A percentile compares a stretch with the other conserved stretches of the same genome.
phyloP scores from a whole-genome alignment of 176 grass and related monocot genomes.

The Rhipidocladum racemiflorum region DNA sequence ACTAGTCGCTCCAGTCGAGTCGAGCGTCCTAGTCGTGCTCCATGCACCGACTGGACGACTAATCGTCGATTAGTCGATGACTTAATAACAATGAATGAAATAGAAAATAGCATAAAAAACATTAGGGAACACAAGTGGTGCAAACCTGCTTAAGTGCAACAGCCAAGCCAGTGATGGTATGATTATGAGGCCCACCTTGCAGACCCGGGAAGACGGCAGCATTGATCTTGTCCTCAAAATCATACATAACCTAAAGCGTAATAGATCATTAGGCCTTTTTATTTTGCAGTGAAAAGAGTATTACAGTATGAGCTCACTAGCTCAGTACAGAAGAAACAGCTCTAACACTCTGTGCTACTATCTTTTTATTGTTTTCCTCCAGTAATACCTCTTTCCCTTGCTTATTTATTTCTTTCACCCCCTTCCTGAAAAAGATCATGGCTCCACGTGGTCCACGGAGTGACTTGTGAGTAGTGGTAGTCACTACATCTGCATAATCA shows the following conservation, averaged over 20 bases:
- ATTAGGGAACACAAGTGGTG: slow-evolving; percentile 12
- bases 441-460: slow-evolving; percentile 95
- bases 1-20: no score
- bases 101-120: slow-evolving; percentile 22
- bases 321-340: slow-evolving; percentile 8
- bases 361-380: slow-evolving; percentile 17
- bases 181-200: slow-evolving; percentile 97
- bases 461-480: slow-evolving; percentile 98
- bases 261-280: slow-evolving; percentile 12
- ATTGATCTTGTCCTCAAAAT: slow-evolving; percentile 96
- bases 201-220: slow-evolving; percentile 95
- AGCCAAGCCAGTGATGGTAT: slow-evolving; percentile 97
- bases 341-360: slow-evolving; percentile 29
- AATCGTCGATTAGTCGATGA: no score
- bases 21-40: no score
- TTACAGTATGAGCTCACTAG: not conserved
- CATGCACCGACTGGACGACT: no score
- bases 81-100: no score
- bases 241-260: slow-evolving; percentile 75
- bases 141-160: slow-evolving; percentile 97
- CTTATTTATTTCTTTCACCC: slow-evolving; percentile 94
- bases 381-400: slow-evolving; percentile 72
- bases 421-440: slow-evolving; percentile 99
- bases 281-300: not conserved
- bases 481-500: slow-evolving; percentile 96